phyloP scores from a whole-genome alignment of 257 asterid genomes.

The Nicotiana attenuata region DNA sequence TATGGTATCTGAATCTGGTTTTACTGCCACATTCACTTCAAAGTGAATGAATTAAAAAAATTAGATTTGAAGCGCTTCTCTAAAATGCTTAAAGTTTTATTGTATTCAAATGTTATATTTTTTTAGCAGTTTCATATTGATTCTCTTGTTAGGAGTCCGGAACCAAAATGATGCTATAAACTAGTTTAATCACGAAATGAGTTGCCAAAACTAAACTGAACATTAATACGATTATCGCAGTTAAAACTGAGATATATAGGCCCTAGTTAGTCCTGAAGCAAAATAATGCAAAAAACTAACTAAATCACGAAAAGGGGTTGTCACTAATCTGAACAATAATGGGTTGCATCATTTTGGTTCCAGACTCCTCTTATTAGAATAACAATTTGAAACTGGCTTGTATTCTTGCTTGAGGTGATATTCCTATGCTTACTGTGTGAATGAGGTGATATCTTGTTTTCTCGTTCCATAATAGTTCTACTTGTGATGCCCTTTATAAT shows the following conservation, averaged over 20 bases:
- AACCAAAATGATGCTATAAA: too few relatives aligned
- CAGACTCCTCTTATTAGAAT: neutral
- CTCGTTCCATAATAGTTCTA: conserved; percentile 28
- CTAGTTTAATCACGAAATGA: too few relatives aligned
- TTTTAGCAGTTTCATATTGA: neutral
- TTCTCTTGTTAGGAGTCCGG: neutral
- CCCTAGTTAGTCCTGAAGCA: too few relatives aligned
- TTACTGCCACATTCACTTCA: neutral
- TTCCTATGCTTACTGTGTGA: neutral
- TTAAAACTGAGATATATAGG: too few relatives aligned
- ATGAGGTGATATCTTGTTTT: neutral
- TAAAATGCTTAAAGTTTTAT: neutral
- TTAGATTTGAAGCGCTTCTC: neutral
- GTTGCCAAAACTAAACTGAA: too few relatives aligned
- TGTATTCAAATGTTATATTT: neutral
- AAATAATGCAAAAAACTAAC: too few relatives aligned
- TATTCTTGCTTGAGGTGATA: neutral
- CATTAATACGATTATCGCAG: too few relatives aligned
- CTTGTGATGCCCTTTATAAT: neutral
- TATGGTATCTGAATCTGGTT: neutral
- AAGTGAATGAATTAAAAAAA: neutral
- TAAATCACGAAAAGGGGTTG: too few relatives aligned
- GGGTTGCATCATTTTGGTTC: too few relatives aligned
- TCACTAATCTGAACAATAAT: too few relatives aligned
- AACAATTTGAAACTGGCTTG: neutral